Evolutionary conservation across 1,284 basidiomycete genomes (phyloP), one percentile per base, ranked within the genome.

Genomic region (Entoloma clypeatum): DNA sequence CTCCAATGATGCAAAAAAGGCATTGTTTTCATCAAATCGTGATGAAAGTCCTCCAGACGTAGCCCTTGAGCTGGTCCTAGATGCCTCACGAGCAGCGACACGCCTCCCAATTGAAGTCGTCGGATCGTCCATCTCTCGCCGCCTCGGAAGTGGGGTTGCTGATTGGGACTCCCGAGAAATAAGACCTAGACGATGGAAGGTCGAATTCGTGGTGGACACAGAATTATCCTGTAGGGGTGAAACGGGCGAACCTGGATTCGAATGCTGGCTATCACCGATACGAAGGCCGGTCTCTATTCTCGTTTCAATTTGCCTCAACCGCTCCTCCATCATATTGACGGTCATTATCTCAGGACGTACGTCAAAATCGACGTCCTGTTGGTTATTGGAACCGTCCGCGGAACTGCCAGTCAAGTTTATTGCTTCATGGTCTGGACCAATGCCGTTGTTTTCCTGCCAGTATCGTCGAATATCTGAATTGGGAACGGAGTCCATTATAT

Each of bases 61-160:
- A 13, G 29, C 29, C 9, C 31, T 39, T n/a, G 58, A 47, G 17
- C 16, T 22, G 3, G 31, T 7, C n/a, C 13, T 21, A 25, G 36
- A 21, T 22, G 69, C 62, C 46, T 68, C 61, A 42, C 75, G 67
- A 13, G 73, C 70, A 14, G 71, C 71, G 27, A 78, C 74, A 28
- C 68, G 70, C 38, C 75, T 62, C 16, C 75, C 75, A 9, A 77
- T 58, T 24, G 66, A 57, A 2, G 74, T 77, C 19, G 58, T 57
- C 5, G 69, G 56, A 26, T 77, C 74, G 34, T 72, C 63, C 4
- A 47, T 38, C n/a, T 51, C 50, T 25, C 53, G 50, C 25, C 52
- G 48, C 10, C 55, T 52, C 21, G 50, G 32, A 18, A 50, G 36
- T 16, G 55, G 56, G 25, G 50, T 44, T 38, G 60, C 57, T 27